A percentile compares a stretch with the other conserved stretches of the same genome.
Conservation (phyloP, 2,329 filamentous ascomycete genomes). For the Trichoderma guizhouense region DNA sequence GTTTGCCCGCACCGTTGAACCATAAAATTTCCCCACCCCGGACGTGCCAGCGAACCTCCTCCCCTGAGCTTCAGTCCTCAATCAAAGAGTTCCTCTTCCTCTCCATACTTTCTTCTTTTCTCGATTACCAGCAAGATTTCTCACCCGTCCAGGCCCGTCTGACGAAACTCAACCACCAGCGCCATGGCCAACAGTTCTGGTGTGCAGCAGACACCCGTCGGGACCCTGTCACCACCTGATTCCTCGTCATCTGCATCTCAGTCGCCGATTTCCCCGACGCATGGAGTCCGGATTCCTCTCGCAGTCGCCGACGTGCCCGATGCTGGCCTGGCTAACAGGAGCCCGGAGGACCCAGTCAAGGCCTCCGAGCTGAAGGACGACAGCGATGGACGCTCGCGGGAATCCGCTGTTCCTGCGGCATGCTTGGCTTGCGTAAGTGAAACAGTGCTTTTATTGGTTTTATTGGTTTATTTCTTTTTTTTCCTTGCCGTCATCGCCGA, state of each 20-base stretch:
- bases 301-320: slow-evolving; percentile 14
- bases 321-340: background rate
- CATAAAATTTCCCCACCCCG: slow-evolving; percentile 15
- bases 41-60: slow-evolving; percentile 6
- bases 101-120: background rate
- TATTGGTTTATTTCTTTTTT: background rate
- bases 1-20: background rate
- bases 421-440: slow-evolving; percentile 54
- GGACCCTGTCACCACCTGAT: slow-evolving; percentile 17
- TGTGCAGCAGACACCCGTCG: slow-evolving; percentile 17
- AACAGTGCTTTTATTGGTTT: background rate
- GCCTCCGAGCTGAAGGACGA: slow-evolving; percentile 15
- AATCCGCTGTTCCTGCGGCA: slow-evolving; percentile 46
- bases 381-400: slow-evolving; percentile 22
- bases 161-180: background rate
- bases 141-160: background rate
- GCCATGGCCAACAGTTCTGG: slow-evolving; percentile 17
- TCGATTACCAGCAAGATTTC: background rate
- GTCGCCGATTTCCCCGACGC: slow-evolving; percentile 19
- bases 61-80: background rate
- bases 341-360: slow-evolving; percentile 10
- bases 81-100: background rate
- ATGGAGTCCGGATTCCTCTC: slow-evolving; percentile 7
- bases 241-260: slow-evolving; percentile 16
- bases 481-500: background rate